phyloP scores from a whole-genome alignment of 208 protist species.

The Sergeia podlipaevii region DNA sequence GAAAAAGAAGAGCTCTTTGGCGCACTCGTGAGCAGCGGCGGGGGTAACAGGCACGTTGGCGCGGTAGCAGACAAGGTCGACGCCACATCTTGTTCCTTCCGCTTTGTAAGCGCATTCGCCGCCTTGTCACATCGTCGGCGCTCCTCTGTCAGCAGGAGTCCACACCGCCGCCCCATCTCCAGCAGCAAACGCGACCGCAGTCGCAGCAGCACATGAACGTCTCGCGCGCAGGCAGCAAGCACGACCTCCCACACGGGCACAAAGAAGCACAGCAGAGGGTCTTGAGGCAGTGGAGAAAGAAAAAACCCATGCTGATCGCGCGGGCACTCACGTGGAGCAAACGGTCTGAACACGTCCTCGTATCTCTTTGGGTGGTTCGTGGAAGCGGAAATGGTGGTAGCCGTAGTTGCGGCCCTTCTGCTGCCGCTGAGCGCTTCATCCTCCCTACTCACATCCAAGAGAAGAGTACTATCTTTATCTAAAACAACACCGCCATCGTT shows the following conservation, averaged over 20 bases:
- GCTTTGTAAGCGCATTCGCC: neutral
- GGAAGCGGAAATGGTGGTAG: neutral
- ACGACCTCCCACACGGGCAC: slow-evolving; percentile 41
- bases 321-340: slow-evolving; percentile 22
- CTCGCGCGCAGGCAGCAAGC: slow-evolving; percentile 23
- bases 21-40: slow-evolving; percentile 3
- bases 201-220: slow-evolving; percentile 18
- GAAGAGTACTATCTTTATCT: too few species aligned
- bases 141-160: slow-evolving; percentile 19
- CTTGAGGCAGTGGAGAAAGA: slow-evolving; percentile 51
- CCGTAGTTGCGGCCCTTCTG: neutral
- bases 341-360: slow-evolving; percentile 26
- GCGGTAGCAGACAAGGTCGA: neutral
- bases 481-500: too few species aligned
- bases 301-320: slow-evolving; percentile 33
- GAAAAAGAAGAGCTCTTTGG: slow-evolving; percentile 10
- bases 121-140: neutral
- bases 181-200: slow-evolving; percentile 30
- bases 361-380: neutral
- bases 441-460: too few species aligned
- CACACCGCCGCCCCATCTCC: slow-evolving; percentile 23
- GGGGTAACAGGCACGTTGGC: neutral
- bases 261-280: slow-evolving; percentile 37
- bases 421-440: neutral
- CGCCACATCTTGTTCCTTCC: neutral